phyloP scores from a whole-genome alignment of 805 yeast species.

The Lachancea sp. region DNA sequence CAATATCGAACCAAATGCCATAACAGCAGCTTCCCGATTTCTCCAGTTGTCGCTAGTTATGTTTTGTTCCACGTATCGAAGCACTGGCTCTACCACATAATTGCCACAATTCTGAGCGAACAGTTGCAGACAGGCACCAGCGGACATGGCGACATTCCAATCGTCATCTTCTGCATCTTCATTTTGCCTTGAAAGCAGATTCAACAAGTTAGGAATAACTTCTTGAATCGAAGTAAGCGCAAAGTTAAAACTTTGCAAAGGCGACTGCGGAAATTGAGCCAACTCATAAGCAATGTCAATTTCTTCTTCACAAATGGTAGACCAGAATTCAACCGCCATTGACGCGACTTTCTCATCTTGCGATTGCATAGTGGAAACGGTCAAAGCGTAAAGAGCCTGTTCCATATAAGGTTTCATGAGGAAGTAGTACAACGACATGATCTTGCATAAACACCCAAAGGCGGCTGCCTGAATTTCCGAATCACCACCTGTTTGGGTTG shows the following conservation, averaged over 20 bases:
- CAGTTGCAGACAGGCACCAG: conserved; percentile 92
- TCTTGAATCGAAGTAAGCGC: conserved; percentile 78
- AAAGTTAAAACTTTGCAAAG: conserved; percentile 61
- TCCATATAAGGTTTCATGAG: conserved; percentile 96
- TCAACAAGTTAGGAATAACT: conserved; percentile 80
- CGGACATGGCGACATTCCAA: conserved; percentile 98
- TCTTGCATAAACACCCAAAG: conserved; percentile 88
- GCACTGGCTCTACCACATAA: conserved; percentile 77
- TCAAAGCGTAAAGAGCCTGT: conserved; percentile 84
- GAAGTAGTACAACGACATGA: conserved; percentile 82
- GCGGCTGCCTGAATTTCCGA: conserved; percentile 86
- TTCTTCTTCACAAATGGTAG: conserved; percentile 98
- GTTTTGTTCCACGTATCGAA: conserved; percentile 75
- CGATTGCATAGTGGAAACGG: conserved; percentile 88
- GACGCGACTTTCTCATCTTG: conserved; percentile 72
- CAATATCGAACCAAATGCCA: conserved; percentile 96
- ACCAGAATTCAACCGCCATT: conserved; percentile 99
- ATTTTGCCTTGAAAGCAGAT: conserved; percentile 76
- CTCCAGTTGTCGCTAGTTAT: conserved; percentile 66
- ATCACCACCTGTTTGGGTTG: conserved; percentile 77
- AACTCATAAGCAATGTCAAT: conserved; percentile 67
- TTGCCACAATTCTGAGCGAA: conserved; percentile 88
- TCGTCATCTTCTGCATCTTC: conserved; percentile 94
- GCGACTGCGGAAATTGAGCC: conserved; percentile 51
- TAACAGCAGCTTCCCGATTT: conserved; percentile 91